These are phyloP conservation scores for Phytophthora hybrid DNA, from an alignment of 352 stramenopile genomes.

Conservation along the genomic window DNA sequence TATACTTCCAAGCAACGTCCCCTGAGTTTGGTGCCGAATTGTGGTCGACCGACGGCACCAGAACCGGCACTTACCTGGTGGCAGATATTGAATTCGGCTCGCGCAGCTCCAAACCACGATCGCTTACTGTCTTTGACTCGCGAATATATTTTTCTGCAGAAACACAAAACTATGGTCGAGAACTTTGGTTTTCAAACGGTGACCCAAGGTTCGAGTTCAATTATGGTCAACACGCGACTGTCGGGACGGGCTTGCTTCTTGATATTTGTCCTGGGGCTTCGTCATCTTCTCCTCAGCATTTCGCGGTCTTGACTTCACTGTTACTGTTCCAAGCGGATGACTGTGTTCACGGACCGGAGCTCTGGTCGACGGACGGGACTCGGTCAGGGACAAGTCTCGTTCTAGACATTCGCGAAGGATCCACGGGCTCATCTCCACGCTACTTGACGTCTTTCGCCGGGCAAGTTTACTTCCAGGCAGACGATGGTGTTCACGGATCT, in stretches of 20 bases:
- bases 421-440: constrained; percentile 48
- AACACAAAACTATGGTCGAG: constrained; percentile 48
- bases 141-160: constrained; percentile 68
- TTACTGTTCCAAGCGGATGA: constrained; percentile 90
- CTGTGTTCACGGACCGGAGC: constrained; percentile 76
- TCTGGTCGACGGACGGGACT: constrained; percentile 83
- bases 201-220: constrained; percentile 38
- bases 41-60: constrained; percentile 76
- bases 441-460: constrained; percentile 61
- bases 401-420: constrained; percentile 64
- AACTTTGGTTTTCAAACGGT: constrained; percentile 74
- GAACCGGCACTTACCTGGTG: constrained; percentile 56
- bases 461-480: constrained; percentile 79
- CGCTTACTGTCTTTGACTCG: constrained; percentile 44
- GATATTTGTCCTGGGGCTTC: constrained; percentile 61
- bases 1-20: constrained; percentile 83
- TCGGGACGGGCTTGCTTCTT: constrained; percentile 56
- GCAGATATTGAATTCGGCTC: constrained; percentile 62
- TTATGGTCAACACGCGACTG: constrained; percentile 35
- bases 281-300: constrained; percentile 65
- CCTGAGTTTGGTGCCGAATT: constrained; percentile 69
- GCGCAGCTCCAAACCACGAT: constrained; percentile 47
- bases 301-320: constrained; percentile 42
- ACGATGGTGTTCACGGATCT: constrained; percentile 75
- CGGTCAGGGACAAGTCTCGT: constrained; percentile 59